Conservation (phyloP, 805 yeast genomes). For the Candida lessepsii region DNA sequence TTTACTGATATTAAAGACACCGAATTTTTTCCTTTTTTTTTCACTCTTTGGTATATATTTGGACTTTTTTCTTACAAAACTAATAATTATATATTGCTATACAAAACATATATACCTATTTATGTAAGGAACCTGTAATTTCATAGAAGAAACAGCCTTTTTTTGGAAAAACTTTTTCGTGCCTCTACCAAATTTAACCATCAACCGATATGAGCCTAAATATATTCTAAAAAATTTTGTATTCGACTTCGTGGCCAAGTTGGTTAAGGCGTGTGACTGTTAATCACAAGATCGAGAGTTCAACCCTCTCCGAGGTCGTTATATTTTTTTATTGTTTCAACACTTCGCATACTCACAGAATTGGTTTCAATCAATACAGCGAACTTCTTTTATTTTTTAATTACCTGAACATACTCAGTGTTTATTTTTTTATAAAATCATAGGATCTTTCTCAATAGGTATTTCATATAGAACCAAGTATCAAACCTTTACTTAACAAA, state of each 20-base stretch:
- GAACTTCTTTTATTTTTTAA: background rate
- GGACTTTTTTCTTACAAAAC: no score
- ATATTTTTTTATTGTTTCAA: conserved; percentile 8
- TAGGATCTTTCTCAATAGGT: background rate
- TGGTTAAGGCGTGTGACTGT: conserved; percentile 22
- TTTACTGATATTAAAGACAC: no score
- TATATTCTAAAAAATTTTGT: background rate
- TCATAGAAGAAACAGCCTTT: background rate
- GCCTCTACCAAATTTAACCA: no score
- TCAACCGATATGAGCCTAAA: background rate
- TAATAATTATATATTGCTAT: no score
- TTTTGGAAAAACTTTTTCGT: background rate
- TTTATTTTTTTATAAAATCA: no score
- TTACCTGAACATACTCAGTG: background rate
- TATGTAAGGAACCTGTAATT: background rate
- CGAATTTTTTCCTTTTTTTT: background rate
- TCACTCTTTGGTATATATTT: no score
- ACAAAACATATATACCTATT: background rate
- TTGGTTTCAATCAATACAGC: background rate
- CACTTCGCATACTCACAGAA: background rate
- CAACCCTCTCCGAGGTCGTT: conserved; percentile 21
- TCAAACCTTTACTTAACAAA: no score
- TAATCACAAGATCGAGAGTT: conserved; percentile 21
- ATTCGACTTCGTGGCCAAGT: conserved; percentile 20
- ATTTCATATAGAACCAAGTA: background rate